Evolutionary conservation across 306 rosid species (phyloP).

Genomic region (Datisca glomerata): DNA sequence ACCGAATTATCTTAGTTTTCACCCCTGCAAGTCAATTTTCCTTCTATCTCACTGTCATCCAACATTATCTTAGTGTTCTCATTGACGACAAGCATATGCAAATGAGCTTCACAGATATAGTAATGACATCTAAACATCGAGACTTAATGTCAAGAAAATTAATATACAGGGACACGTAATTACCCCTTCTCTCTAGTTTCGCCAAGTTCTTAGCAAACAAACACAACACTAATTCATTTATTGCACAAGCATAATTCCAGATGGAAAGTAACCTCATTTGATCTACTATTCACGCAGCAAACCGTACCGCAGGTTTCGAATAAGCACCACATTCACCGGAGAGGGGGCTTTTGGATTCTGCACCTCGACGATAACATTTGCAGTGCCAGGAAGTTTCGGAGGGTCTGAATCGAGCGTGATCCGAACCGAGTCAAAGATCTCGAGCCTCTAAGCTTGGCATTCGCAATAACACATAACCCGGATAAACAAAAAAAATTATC

Average conservation of each 20-base stretch:
- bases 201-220: slow-evolving; percentile 17
- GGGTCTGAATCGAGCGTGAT: slow-evolving; percentile 77
- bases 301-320: slow-evolving; percentile 64
- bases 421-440: slow-evolving; percentile 57
- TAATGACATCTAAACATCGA: background rate
- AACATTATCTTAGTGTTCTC: too few species aligned
- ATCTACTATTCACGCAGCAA: slow-evolving; percentile 5
- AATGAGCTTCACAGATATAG: too few species aligned
- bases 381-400: slow-evolving; percentile 61
- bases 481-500: too few species aligned
- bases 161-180: background rate
- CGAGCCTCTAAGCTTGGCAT: slow-evolving; percentile 53
- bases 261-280: background rate
- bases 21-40: too few species aligned
- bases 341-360: slow-evolving; percentile 36
- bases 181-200: background rate
- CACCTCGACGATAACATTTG: slow-evolving; percentile 72
- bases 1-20: too few species aligned
- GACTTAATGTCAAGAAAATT: background rate
- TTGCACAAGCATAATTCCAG: background rate
- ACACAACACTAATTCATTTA: background rate
- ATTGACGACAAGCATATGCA: too few species aligned
- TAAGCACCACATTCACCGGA: slow-evolving; percentile 63
- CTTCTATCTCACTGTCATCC: too few species aligned
- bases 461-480: too few species aligned